These are phyloP conservation scores for Scutellaria minor DNA, from an alignment of 257 asterid species.

Conservation along the genomic window DNA sequence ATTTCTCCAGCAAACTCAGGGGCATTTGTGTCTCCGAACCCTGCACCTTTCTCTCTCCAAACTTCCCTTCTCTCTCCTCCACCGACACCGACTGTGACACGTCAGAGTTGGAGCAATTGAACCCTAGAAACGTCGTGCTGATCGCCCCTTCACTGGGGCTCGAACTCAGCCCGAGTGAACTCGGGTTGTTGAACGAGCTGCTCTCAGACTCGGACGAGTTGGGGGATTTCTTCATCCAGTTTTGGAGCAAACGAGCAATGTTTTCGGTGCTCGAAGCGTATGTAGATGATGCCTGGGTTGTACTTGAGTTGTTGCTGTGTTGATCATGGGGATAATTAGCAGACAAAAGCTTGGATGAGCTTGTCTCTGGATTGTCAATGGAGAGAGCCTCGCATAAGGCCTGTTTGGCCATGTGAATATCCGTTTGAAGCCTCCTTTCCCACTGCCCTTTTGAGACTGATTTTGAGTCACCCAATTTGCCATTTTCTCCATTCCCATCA, in stretches of 20 bases:
- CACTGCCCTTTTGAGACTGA: conserved; percentile 69
- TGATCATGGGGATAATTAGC: neutral
- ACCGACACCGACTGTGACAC: conserved; percentile 35
- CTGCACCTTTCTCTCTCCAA: conserved; percentile 26
- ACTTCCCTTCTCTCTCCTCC: conserved; percentile 34
- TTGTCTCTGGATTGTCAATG: conserved; percentile 41
- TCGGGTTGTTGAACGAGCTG: conserved; percentile 36
- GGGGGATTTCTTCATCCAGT: conserved; percentile 65
- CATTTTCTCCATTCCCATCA: conserved; percentile 37
- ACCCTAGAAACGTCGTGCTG: conserved; percentile 42
- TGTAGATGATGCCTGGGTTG: conserved; percentile 17
- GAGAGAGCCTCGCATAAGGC: conserved; percentile 73
- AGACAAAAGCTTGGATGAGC: neutral
- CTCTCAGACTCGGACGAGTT: conserved; percentile 37
- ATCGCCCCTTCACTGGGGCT: conserved; percentile 61
- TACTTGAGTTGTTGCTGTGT: neutral
- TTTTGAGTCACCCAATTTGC: conserved; percentile 37
- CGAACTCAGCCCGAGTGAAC: conserved; percentile 37
- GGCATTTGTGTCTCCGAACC: conserved; percentile 53
- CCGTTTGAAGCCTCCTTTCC: conserved; percentile 81
- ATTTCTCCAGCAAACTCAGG: conserved; percentile 71
- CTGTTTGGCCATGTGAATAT: conserved; percentile 74
- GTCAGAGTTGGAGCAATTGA: conserved; percentile 41
- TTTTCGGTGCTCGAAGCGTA: conserved; percentile 83
- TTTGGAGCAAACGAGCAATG: conserved; percentile 74